Evolutionary conservation across 2,329 filamentous ascomycete species (phyloP).

Genomic region (Xylariales sp.): DNA sequence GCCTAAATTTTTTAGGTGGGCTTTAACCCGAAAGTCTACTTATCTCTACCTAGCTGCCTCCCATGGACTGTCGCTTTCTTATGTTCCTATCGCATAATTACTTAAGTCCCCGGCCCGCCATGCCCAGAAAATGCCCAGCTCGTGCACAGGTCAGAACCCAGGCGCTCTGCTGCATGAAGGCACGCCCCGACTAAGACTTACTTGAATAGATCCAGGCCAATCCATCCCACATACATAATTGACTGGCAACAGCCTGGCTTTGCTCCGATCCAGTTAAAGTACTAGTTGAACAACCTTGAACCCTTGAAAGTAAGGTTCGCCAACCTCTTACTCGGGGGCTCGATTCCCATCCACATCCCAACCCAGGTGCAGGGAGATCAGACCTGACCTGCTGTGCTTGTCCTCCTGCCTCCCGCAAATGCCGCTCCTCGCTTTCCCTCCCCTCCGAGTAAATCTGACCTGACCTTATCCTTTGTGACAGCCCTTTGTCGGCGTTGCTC

Average conservation of each 20-base stretch:
- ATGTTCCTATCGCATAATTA: no score
- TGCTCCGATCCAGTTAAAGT: background rate
- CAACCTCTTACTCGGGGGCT: constrained; percentile 2
- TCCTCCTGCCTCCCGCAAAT: background rate
- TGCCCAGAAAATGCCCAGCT: no score
- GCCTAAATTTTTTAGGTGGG: background rate
- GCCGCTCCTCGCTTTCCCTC: background rate
- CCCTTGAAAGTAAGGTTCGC: constrained; percentile 3
- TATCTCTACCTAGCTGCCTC: background rate
- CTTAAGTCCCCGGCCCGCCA: no score
- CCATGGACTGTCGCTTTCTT: no score
- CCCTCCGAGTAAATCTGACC: background rate
- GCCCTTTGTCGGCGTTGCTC: background rate
- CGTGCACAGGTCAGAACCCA: background rate
- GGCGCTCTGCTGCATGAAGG: constrained; percentile 7
- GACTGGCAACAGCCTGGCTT: background rate
- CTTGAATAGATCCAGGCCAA: constrained; percentile 1
- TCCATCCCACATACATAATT: background rate
- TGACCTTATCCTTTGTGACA: background rate
- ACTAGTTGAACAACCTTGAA: constrained; percentile 1
- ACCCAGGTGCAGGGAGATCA: no score
- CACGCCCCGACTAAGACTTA: constrained; percentile 11
- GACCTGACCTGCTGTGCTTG: background rate
- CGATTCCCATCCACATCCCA: no score
- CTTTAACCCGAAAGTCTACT: background rate